Evolutionary conservation across 257 asterid species (phyloP).

Genomic region (Solanum arcanum): DNA sequence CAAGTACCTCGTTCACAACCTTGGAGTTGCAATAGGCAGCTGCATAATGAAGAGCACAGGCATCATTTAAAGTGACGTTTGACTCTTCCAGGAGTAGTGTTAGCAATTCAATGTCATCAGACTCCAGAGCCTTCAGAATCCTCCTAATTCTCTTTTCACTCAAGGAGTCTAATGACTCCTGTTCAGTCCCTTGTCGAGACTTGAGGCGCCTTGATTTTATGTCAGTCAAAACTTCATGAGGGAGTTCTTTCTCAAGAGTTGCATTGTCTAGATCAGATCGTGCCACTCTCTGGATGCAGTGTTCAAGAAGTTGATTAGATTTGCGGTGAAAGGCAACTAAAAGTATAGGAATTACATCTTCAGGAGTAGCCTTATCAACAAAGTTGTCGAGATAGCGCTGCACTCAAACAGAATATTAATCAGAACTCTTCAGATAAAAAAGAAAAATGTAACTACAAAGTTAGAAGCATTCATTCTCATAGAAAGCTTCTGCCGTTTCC

Average conservation of each 20-base stretch:
- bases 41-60: constrained; percentile 77
- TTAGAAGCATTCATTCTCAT: not conserved
- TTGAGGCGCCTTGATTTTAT: constrained; percentile 33
- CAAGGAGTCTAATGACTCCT: constrained; percentile 21
- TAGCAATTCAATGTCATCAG: constrained; percentile 57
- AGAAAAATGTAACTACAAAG: not conserved
- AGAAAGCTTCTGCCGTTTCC: not conserved
- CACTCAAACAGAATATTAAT: not conserved
- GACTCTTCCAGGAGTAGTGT: constrained; percentile 63
- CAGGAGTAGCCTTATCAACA: constrained; percentile 62
- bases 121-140: constrained; percentile 71
- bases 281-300: constrained; percentile 44
- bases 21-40: constrained; percentile 75
- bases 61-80: constrained; percentile 44
- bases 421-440: not conserved
- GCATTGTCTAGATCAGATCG: constrained; percentile 48
- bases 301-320: constrained; percentile 33
- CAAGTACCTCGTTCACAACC: constrained; percentile 48
- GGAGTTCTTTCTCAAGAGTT: constrained; percentile 71
- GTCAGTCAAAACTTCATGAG: constrained; percentile 22
- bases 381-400: constrained; percentile 69
- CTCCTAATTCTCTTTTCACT: constrained; percentile 40
- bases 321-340: constrained; percentile 49
- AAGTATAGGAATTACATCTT: constrained; percentile 67
- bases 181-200: constrained; percentile 27